Base-by-base conservation (phyloP, 1,284 basidiomycete genomes). In the Cryptococcus maquisensis region DNA sequence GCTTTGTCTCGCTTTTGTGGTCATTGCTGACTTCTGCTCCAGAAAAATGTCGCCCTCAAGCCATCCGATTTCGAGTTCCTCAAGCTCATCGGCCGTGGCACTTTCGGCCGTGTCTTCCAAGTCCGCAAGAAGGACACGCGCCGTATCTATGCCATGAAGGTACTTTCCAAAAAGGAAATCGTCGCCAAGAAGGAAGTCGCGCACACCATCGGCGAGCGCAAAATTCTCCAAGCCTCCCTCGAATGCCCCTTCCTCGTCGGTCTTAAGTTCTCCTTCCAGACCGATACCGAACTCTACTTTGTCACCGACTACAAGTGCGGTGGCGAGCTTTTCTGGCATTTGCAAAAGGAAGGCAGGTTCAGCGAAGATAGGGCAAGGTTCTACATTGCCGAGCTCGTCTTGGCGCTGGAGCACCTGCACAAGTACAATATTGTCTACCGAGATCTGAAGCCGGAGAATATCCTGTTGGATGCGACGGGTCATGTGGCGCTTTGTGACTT, bases 81-180 rank as follows among this genome's bases (percentile, higher is more conserved):
- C 72, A 97, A 97, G 77, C 87, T 98, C 63, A 98, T 99, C 77
- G 96, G 96, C 46, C 86, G 92, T 50, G 96, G 96, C 5, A 98
- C 96, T 0, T 99, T 99, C 73, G 96, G 96, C n/a, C 88, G 90
- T 49, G 95, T 99, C 21, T 98, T 98, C 81, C 96, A 99, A 77
- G 95, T 98, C 39, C 88, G 95, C 58, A 98, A 98, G 79, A 86
- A 83, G 73, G 95, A 98, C 79, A 98, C 96, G 43, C 89, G 91
- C 75, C 89, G 96, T 49, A 98, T 99, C 79, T 99, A 98, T 79
- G 96, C 96, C 52, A 98, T 99, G 95, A 99, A 99, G 75, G 90
- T 98, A 47, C 83, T 99, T 36, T 94, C 90, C 38, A 99, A 99
- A 80, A 93, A 91, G 79, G 96, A 99, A 76, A 98, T 99, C 67